Base-by-base conservation (phyloP, 2,329 filamentous ascomycete genomes). In the Claviceps lovelessii region DNA sequence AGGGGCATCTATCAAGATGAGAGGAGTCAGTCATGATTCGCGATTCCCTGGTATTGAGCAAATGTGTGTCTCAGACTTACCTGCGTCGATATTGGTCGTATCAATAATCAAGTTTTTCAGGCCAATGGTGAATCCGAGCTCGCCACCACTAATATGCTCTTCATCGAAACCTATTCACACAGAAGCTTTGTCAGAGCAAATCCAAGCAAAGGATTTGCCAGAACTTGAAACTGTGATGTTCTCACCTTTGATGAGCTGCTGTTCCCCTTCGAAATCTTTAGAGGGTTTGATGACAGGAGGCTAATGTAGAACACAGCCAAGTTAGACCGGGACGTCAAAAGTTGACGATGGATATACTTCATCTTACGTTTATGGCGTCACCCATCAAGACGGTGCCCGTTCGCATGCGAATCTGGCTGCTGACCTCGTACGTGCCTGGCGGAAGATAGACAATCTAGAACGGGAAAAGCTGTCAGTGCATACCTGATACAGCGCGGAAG, bases 381-480 rank as follows among this genome's bases (percentile, higher is more conserved):
- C 72, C 72, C 69, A 74, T 73, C 45, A 75, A 58, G 44, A 74
- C 68, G 6, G 72, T 74, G 47, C 72, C 72, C 0, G 72, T 72
- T 52, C 71, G 70, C 67, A 73, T 68, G 5, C 59, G 51, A 41
- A 75, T 69, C 1, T 71, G 72, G 50, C 64, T 49, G 55, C 61
- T 64, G 51, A 74, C 62, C 35, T 64, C 60, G 56, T 75, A 74
- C 6, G 67, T 72, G 41, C 71, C 72, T 1, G 71, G 67, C 0
- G 71, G 71, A 45, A 74, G 66, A 52, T 72, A 74, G 4, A 74
- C 71, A 33, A 73, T 57, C 61, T 62, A n/a, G 29, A 33, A 33
- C 23, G 23, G 3, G 5, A 9, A 33, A 31, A 48, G 29, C 29
- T 28, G 29, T 48, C 8, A 48, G 46, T 15, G 13, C 1, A 17